phyloP scores from a whole-genome alignment of 495 filamentous ascomycete genomes.

The Xylaria grammica region DNA sequence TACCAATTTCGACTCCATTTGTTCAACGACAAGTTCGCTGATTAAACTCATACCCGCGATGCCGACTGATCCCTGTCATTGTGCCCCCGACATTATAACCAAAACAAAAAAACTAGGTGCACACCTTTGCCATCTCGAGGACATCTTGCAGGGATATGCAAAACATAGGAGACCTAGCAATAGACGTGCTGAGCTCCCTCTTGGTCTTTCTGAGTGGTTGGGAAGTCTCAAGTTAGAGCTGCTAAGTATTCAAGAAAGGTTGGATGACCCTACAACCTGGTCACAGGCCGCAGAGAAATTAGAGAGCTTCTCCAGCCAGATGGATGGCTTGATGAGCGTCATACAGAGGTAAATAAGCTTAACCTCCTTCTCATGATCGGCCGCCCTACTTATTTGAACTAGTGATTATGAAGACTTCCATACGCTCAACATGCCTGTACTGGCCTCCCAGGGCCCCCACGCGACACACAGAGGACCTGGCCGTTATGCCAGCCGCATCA shows the following conservation, averaged over 20 bases:
- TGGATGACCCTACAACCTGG: background rate
- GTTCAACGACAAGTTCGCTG: background rate
- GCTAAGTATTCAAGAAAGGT: conserved; percentile 14
- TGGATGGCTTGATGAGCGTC: conserved; percentile 27
- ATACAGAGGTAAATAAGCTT: conserved; percentile 21
- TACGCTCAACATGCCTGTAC: conserved; percentile 6
- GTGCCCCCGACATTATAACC: background rate
- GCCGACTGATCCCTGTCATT: background rate
- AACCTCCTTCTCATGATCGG: background rate
- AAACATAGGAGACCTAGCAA: background rate
- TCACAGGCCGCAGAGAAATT: background rate
- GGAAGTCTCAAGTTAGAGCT: conserved; percentile 24
- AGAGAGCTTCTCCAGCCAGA: conserved; percentile 13
- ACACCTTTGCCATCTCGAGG: conserved; percentile 15
- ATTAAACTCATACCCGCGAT: conserved; percentile 4
- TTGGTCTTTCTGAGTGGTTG: conserved; percentile 25
- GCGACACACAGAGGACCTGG: background rate
- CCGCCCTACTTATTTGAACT: background rate
- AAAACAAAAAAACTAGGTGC: background rate
- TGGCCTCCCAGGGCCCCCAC: background rate
- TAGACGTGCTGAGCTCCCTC: conserved; percentile 14
- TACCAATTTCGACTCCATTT: background rate
- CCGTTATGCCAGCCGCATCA: background rate
- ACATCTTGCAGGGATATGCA: conserved; percentile 22
- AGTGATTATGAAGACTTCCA: conserved; percentile 31